Evolutionary conservation across 495 filamentous ascomycete genomes (phyloP).

Genomic region (Hyphodiscus hymeniophilus): DNA sequence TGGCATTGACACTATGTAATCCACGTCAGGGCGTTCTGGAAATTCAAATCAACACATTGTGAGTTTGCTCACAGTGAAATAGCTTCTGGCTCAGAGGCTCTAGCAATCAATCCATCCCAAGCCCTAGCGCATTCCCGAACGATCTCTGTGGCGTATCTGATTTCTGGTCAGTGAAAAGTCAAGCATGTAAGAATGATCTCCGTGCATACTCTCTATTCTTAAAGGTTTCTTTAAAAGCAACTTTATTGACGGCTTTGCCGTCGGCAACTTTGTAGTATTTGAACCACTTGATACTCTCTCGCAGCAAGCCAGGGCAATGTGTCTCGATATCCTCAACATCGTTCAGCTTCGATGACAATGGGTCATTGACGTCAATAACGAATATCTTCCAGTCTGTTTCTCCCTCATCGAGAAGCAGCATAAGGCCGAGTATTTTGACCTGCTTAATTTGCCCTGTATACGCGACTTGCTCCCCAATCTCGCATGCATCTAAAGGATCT

Average conservation of each 20-base stretch:
- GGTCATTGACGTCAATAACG: slow-evolving; percentile 23
- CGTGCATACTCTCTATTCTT: background rate
- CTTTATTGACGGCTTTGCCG: background rate
- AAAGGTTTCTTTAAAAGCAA: background rate
- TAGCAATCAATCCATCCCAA: background rate
- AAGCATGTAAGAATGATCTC: background rate
- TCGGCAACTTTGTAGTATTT: slow-evolving; percentile 15
- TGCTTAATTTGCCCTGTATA: slow-evolving; percentile 2
- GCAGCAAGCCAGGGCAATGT: slow-evolving; percentile 22
- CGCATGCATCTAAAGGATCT: slow-evolving; percentile 10
- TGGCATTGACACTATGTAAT: too few species aligned
- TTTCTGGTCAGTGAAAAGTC: background rate
- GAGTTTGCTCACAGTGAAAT: background rate
- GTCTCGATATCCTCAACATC: slow-evolving; percentile 22
- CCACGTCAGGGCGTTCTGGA: too few species aligned
- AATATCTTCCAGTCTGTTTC: slow-evolving; percentile 32
- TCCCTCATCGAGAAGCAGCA: slow-evolving; percentile 27
- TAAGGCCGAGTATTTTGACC: slow-evolving; percentile 25
- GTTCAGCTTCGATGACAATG: slow-evolving; percentile 17
- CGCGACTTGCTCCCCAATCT: slow-evolving; percentile 4
- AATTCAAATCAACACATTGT: too few species aligned
- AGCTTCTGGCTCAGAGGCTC: background rate
- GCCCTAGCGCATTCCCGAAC: background rate
- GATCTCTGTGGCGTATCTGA: background rate
- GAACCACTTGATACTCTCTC: slow-evolving; percentile 25